A percentile compares a stretch with the other conserved stretches of the same genome.
Conservation (phyloP, 129 eudicot species). For the Flaveria bidentis region DNA sequence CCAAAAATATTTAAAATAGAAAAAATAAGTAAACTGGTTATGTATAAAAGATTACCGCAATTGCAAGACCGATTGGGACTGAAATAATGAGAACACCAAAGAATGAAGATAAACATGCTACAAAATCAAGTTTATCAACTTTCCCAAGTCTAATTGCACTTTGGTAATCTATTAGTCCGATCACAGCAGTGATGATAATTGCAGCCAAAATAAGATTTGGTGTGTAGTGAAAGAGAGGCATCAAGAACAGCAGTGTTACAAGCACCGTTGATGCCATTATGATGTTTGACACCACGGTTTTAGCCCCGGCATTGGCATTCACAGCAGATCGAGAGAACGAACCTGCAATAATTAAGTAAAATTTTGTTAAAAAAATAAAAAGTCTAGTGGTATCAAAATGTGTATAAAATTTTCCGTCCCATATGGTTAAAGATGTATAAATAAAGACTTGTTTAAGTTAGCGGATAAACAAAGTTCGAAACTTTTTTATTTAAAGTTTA, state of each 20-base stretch:
- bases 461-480: too few species aligned
- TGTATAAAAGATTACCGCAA: constrained; percentile 58
- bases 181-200: constrained; percentile 90
- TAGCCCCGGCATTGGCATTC: constrained; percentile 90
- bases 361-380: background rate
- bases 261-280: constrained; percentile 85
- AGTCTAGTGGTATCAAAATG: too few species aligned
- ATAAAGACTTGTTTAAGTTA: too few species aligned
- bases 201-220: constrained; percentile 90
- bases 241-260: constrained; percentile 75
- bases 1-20: background rate
- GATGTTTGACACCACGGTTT: constrained; percentile 78
- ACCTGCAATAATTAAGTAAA: constrained; percentile 44
- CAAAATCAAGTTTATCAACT: constrained; percentile 90
- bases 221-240: constrained; percentile 89
- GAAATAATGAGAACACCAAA: constrained; percentile 92
- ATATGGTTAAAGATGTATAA: too few species aligned
- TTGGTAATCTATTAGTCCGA: constrained; percentile 83
- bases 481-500: background rate
- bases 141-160: constrained; percentile 70
- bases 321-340: constrained; percentile 98
- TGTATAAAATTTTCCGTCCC: too few species aligned
- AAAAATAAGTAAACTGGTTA: background rate
- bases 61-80: constrained; percentile 88
- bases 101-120: constrained; percentile 83